Base-by-base conservation (phyloP, 2,329 filamentous ascomycete species). In the Phialophora macrospora region DNA sequence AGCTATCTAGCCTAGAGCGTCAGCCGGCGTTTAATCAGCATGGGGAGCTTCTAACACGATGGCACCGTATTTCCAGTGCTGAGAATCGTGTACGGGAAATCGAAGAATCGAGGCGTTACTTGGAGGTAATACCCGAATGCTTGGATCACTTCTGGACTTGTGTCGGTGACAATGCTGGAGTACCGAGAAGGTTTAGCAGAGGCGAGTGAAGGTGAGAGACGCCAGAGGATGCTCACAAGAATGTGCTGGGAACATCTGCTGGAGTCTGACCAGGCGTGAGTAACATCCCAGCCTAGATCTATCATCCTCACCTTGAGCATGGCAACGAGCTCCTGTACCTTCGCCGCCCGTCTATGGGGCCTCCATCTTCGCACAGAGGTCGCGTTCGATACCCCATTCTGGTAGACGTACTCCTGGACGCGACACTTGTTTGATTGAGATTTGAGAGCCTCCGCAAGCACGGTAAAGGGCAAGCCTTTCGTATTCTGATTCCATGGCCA, bases 81-180 rank as follows among this genome's bases (percentile, higher is more conserved):
- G 20, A 49, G 46, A n/a, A 49, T 49, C n/a, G 20, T 49, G 46
- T 20, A 26, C 9, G 46, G 46, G 46, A 49, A 22, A 11, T 49
- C 46, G 46, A 49, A 49, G 46, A 49, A 49, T 49, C 46, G 46
- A 49, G 46, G 46, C 20, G 46, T 49, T 49, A 49, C 17, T 11
- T 20, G 20, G 46, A 49, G 46, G 22, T 49, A 22, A 49, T 49
- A 26, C 22, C 46, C 46, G 4, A 49, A 26, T 22, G 46, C 46
- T 49, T 49, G 20, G 20, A 49, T 49, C n/a, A 49, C 20, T n/a
- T 49, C 46, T 7, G 20, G 20, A 26, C 46, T 49, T 20, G 1
- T 26, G 20, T 49, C 46, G 20, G 46, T 49, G 11, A 49, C 46
- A n/a, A 49, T 49, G 20, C 46, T 49, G 46, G 46, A 9, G 22